Base-by-base conservation (phyloP, 352 stramenopile genomes). In the Globisporangium emineosum region DNA sequence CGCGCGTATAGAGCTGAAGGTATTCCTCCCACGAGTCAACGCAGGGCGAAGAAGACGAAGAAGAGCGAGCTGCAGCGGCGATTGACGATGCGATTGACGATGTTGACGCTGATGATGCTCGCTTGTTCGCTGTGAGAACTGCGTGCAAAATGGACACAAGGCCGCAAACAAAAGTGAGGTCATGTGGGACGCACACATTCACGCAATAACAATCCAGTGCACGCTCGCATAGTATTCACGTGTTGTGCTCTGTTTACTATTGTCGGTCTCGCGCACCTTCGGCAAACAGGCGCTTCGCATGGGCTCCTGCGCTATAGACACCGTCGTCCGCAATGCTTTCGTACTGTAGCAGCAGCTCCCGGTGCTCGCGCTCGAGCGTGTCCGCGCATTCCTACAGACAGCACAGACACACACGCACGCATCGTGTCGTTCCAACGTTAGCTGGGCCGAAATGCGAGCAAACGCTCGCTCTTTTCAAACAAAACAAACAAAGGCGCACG, bases 241-340 rank as follows among this genome's bases (percentile, higher is more conserved):
- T 25, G 15, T 29, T 23, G 19, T 57, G 3, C 10, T 17, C 19
- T 47, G 17, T 47, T 47, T 47, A 47, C 17, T 15, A 17, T 47
- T 7, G 33, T 29, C 66, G n/a, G n/a, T n/a, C n/a, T n/a, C n/a
- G n/a, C n/a, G 2, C 56, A 88, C 81, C 78, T 72, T 75, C 59
- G 5, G 77, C 45, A 35, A 90, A 85, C 17, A 90, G 65, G 19
- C 66, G 60, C 10, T 69, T 73, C 9, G 77, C 79, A 40, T 79
- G 69, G 3, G 65, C 58, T 25, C 64, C 75, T 2, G 73, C 57
- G 5, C 77, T 67, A 33, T 76, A 90, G 47, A 62, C 57, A 6
- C 76, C 40, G 35, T 90, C 78, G 17, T 86, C 71, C 19, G 73
- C 40, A 57, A 88, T 74, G 50, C 63, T 73, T 27, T 67, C 57